These are phyloP conservation scores for Aspergillus novofumigatus DNA, from an alignment of 2,329 filamentous ascomycete genomes.

Conservation along the genomic window DNA sequence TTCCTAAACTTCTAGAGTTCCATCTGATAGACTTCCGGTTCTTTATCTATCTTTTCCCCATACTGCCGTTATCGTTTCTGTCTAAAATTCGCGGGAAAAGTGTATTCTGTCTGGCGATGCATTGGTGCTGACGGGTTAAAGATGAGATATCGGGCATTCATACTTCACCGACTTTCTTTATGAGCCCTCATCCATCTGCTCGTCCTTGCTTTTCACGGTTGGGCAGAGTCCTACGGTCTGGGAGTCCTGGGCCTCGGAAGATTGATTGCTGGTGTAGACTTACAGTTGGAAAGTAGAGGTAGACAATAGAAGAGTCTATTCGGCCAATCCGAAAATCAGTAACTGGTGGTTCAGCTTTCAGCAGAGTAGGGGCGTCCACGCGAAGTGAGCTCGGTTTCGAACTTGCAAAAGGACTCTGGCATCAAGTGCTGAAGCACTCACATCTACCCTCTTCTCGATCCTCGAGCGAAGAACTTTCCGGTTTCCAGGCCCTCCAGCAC, in stretches of 20 bases:
- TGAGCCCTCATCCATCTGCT: neutral
- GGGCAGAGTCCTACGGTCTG: neutral
- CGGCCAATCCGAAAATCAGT: neutral
- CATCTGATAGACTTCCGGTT: conserved; percentile 10
- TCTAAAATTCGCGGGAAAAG: neutral
- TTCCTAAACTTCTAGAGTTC: conserved; percentile 5
- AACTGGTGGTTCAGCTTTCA: neutral
- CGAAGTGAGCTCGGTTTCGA: neutral
- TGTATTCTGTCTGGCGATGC: neutral
- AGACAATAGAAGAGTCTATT: neutral
- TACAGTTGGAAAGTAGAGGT: neutral
- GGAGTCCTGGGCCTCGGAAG: neutral
- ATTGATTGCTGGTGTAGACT: neutral
- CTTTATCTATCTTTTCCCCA: neutral
- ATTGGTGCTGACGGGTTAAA: neutral
- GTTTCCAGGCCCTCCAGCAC: neutral
- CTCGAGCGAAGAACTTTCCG: neutral
- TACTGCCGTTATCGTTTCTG: neutral
- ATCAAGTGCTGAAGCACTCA: neutral
- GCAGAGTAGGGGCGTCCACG: neutral
- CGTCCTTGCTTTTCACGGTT: neutral
- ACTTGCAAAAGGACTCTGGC: neutral
- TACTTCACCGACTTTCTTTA: neutral
- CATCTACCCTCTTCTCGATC: neutral
- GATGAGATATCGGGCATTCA: neutral